Evolutionary conservation across 176 grass and related monocot genomes (phyloP), one percentile per base, ranked within the genome.

Genomic region (Zea luxurians): DNA sequence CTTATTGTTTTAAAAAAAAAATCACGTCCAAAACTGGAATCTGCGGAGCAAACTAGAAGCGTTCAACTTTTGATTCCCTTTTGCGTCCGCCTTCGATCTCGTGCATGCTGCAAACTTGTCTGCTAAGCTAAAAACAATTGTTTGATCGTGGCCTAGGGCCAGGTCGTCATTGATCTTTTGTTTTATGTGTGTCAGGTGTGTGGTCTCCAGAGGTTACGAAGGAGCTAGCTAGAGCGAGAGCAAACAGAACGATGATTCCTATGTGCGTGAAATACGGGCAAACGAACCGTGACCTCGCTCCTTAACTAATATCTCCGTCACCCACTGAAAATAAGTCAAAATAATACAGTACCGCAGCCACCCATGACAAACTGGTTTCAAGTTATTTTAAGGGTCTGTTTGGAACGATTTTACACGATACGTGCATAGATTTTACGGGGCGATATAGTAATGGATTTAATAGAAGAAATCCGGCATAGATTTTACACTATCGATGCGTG

Each of bases 1-100:
- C 36, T 44, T 78, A 43, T 77, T 77, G n/a, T n/a, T n/a, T n/a
- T n/a, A n/a, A n/a, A n/a, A 64, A 71, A 77, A 38, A 44, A 15
- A 46, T 63, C 66, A 52, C 66, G 53, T 71, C 75, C 58, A 72
- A 78, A 64, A 64, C 11, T 64, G 67, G 75, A 78, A 72, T 78
- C 83, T 64, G 18, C 9, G 6, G 77, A 10, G 48, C 13, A 75
- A 44, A 36, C 13, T 13, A 65, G 38, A 66, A 20, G 42, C 3
- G 7, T 34, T 49, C 36, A 13, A 10, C n/a, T 43, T 42, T 16
- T 64, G 66, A 63, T 71, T 77, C 65, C 8, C 5, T 21, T 67
- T 1, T 27, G 15, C 20, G 13, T n/a, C 13, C 13, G 16, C 46
- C 10, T 8, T 27, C 27, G 38, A 40, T 43, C 15, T 18, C 27